Conservation (phyloP, 331 rosid species). For the Spiraea crenata region DNA sequence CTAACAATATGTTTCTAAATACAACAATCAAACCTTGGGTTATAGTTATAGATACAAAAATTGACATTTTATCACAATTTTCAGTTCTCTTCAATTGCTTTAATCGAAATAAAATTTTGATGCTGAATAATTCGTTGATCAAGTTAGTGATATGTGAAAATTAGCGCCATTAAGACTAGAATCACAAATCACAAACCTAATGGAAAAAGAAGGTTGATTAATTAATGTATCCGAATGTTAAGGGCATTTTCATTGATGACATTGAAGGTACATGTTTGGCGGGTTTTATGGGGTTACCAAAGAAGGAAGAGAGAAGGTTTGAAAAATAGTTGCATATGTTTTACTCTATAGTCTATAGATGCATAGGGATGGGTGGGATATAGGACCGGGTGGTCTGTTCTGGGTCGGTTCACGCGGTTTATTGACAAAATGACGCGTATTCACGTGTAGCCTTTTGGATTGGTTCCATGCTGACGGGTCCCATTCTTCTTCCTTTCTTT, state of each 20-base stretch:
- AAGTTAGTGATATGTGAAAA: too few species aligned
- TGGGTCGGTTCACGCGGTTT: conserved; percentile 37
- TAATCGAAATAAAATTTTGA: too few species aligned
- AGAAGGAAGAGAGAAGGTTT: background rate
- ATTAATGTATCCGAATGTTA: background rate
- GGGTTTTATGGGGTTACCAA: conserved; percentile 7
- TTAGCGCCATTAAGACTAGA: too few species aligned
- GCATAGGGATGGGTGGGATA: background rate
- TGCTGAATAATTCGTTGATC: too few species aligned
- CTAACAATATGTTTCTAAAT: too few species aligned
- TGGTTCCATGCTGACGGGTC: background rate
- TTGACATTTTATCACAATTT: too few species aligned
- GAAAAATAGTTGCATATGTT: conserved; percentile 3
- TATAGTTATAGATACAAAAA: too few species aligned
- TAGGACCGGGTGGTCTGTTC: background rate
- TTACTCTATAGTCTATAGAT: background rate
- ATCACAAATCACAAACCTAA: too few species aligned
- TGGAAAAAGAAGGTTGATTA: background rate
- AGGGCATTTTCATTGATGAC: background rate
- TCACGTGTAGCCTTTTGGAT: conserved; percentile 35
- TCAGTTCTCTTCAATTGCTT: too few species aligned
- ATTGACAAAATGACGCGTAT: conserved; percentile 40
- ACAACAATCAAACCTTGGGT: too few species aligned
- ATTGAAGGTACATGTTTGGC: conserved; percentile 11
- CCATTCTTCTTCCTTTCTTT: background rate